Base-by-base conservation (phyloP, 2,329 filamentous ascomycete species). In the Whalleya microplaca region DNA sequence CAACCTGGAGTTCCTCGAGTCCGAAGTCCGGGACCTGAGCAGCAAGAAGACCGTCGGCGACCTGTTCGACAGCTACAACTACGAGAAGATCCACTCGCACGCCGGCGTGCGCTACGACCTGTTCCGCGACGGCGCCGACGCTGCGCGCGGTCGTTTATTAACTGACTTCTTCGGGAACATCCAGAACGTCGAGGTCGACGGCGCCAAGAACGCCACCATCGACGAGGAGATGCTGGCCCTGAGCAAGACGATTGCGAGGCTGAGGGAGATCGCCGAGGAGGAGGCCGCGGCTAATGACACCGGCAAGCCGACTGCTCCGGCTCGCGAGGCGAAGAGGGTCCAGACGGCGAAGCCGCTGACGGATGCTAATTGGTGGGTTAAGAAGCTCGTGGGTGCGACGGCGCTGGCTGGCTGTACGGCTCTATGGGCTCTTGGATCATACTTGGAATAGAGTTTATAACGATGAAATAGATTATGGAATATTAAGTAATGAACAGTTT, bases 111-210 rank as follows among this genome's bases (percentile, higher is more conserved):
- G 95, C 56, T 98, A 96, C 80, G 95, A 99, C 72, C 77, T 99
- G n/a, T 98, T 99, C 74, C 86, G 84, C 0, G 94, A 92, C 10
- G 93, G 92, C 6, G 90, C 92, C 65, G 79, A 86, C 7, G 87
- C 83, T 9, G 94, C 91, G 0, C 84, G 93, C 51, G 85, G 89
- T 65, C 86, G 93, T 42, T 82, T 95, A 27, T 86, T 99, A 41
- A 96, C 96, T 67, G 95, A 99, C 72, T 99, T 99, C 76, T 98
- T 99, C 63, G 95, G 95, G 21, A 99, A 98, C 71, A 92, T 98
- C 14, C 95, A 99, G 73, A 96, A 94, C 65, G 93, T 99, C 2
- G 95, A 98, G 75, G 86, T 98, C 2, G 91, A 95, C 64, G 81
- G 81, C 21, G 78, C 79, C 44, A 80, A 83, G 55, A 83, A 82